A percentile compares a stretch with the other conserved stretches of the same genome.
phyloP scores from a whole-genome alignment of 306 rosid genomes.

The Acacia acuminata region DNA sequence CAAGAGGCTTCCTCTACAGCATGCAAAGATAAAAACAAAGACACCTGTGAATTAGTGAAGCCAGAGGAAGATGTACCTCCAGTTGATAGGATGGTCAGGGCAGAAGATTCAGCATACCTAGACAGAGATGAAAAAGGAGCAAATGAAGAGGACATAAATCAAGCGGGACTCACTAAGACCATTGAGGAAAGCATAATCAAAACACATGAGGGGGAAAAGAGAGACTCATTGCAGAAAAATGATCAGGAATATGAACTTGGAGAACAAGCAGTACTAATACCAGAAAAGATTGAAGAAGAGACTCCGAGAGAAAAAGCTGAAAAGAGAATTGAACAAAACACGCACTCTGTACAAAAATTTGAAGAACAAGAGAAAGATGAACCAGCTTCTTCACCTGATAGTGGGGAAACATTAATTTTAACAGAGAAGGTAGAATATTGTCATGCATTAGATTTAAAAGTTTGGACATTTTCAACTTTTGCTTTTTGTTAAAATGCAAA shows the following conservation, averaged over 20 bases:
- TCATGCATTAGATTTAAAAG: background rate
- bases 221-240: conserved; percentile 27
- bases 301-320: conserved; percentile 11
- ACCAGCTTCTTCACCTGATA: conserved; percentile 11
- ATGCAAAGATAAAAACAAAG: conserved; percentile 17
- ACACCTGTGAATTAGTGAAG: conserved; percentile 8
- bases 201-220: conserved; percentile 4
- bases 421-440: conserved; percentile 30
- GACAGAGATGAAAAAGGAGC: background rate
- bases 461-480: conserved; percentile 1
- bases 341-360: conserved; percentile 4
- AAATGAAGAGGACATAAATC: background rate
- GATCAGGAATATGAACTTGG: conserved; percentile 30
- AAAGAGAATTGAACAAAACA: background rate
- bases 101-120: conserved; percentile 16
- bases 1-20: background rate
- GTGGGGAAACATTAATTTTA: conserved; percentile 2
- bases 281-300: conserved; percentile 21
- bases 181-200: conserved; percentile 17
- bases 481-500: conserved; percentile 3
- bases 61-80: conserved; percentile 17
- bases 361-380: conserved; percentile 14
- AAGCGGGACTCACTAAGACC: background rate
- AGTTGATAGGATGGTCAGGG: conserved; percentile 3
- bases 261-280: background rate